Evolutionary conservation across 2,329 filamentous ascomycete species (phyloP).

Genomic region (Colletotrichum lindemuthianum): DNA sequence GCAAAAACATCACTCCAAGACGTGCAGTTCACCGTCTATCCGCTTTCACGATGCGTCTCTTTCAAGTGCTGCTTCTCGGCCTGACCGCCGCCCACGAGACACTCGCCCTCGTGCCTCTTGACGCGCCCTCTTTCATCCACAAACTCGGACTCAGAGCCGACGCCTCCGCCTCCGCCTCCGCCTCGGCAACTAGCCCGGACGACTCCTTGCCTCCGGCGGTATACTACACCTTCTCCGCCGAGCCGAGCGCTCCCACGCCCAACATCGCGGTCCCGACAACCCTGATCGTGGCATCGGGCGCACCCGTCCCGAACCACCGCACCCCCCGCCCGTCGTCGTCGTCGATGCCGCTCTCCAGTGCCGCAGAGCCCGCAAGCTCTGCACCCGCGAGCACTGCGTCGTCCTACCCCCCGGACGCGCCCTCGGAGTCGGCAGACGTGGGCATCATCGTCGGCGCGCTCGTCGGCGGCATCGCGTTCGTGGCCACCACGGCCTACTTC

Average conservation of each 20-base stretch:
- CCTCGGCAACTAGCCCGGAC: background rate
- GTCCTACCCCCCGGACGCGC: background rate
- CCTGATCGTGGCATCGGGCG: background rate
- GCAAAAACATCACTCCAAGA: too few relatives aligned
- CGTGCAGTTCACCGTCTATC: too few relatives aligned
- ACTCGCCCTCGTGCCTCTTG: background rate
- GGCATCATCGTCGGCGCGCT: slow-evolving; percentile 2
- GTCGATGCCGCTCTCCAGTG: background rate
- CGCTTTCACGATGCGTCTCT: background rate
- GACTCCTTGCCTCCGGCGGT: background rate
- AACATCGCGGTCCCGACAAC: background rate
- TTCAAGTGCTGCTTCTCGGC: background rate
- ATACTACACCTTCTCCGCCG: background rate
- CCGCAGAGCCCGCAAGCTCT: too few relatives aligned
- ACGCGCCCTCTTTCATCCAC: too few relatives aligned
- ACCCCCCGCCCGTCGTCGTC: background rate
- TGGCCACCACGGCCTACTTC: slow-evolving; percentile 8
- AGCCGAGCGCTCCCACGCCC: background rate
- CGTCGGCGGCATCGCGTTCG: background rate
- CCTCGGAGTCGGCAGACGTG: background rate
- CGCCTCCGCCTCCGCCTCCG: background rate
- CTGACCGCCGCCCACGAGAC: background rate
- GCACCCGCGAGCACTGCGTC: background rate
- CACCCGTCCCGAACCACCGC: background rate
- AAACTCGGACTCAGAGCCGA: background rate